Evolutionary conservation across 78 protist species (phyloP), one percentile per base, ranked within the genome.

Genomic region (Neovahlkampfia damariscottae): DNA sequence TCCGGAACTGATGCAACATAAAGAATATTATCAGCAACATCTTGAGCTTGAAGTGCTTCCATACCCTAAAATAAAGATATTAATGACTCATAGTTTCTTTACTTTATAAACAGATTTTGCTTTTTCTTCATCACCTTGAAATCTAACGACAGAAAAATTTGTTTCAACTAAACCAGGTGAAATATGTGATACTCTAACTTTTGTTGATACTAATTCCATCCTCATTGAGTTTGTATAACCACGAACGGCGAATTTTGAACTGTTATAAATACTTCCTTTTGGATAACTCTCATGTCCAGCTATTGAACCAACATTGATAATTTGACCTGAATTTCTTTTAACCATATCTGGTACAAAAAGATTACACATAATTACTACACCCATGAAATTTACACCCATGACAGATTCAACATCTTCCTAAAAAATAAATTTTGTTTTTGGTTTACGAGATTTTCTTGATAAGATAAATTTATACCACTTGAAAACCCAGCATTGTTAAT

Each of bases 151-250:
- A n/a, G n/a, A n/a, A n/a, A 88, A 85, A 27, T 88, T 83, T 0
- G 92, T 88, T 32, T 83, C 83, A 2, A 88, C 92, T 5, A 82
- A 8, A 32, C 92, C 92, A 0, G 92, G 92, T 31, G 67, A 41
- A 41, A 88, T 81, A n/a, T 73, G 77, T 34, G 83, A 75, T 0
- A 88, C 89, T 35, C 92, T 50, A 37, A 88, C 40, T 38, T 79
- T 79, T 29, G 88, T 80, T n/a, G 31, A 58, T 1, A 77, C 86
- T 8, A 85, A 81, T 35, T 88, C 92, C 62, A 74, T 80, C 29
- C 92, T 71, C 0, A 86, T 28, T 0, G 80, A 72, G n/a, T 84
- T 77, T 4, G 82, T 81, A 77, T 86, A 82, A 0, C 83, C 86
- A n/a, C 73, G 73, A 5, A 89, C 82, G 32, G 90, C 93, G 31